Conservation (phyloP, 495 filamentous ascomycete genomes). For the Xylaria bambusicola region DNA sequence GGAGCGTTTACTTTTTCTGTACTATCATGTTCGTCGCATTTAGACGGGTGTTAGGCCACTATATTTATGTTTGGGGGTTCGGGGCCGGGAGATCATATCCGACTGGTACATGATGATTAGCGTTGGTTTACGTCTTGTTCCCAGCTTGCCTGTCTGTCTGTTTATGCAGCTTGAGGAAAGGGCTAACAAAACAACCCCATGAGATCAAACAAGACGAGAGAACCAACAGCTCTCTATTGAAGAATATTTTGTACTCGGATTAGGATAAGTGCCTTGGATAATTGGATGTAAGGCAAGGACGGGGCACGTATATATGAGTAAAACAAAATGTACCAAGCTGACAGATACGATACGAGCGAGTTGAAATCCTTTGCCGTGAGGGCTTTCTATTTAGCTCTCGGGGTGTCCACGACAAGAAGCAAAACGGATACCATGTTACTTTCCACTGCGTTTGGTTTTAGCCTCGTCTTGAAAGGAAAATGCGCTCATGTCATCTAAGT, state of each 20-base stretch:
- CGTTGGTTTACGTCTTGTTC: not conserved
- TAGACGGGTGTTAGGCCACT: slow-evolving; percentile 10
- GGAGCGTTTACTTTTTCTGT: slow-evolving; percentile 2
- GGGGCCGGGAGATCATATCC: slow-evolving; percentile 9
- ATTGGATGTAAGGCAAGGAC: too few species aligned
- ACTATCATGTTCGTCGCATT: slow-evolving; percentile 16
- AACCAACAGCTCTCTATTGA: not conserved
- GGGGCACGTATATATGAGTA: slow-evolving; percentile 3
- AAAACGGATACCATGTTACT: not conserved
- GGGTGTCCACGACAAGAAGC: too few species aligned
- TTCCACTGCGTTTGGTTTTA: not conserved
- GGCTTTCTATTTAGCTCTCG: too few species aligned
- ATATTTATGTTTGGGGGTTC: not conserved
- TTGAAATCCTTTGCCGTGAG: not conserved
- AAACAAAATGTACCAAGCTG: not conserved
- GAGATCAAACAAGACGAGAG: not conserved
- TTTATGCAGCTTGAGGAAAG: not conserved
- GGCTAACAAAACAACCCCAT: slow-evolving; percentile 1
- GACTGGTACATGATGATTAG: slow-evolving; percentile 3
- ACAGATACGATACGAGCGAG: not conserved
- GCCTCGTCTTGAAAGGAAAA: not conserved
- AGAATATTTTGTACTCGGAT: not conserved
- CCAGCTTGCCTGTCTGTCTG: not conserved
- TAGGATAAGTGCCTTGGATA: not conserved
- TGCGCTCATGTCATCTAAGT: not conserved